Base-by-base conservation (phyloP, 1,139 yeast genomes). In the Zygosaccharomyces sapae region DNA sequence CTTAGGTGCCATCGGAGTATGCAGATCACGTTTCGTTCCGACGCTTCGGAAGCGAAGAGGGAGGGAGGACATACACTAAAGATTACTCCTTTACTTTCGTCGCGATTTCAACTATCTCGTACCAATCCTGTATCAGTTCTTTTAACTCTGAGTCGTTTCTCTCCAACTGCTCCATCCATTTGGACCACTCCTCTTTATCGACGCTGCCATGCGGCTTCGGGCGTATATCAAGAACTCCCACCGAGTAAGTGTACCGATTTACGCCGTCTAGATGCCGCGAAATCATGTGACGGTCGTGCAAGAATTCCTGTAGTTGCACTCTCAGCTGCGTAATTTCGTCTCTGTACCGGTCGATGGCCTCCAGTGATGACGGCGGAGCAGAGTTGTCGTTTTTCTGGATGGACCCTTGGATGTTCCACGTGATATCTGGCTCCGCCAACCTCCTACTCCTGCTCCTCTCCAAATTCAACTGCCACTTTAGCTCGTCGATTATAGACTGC, bases 121-220 rank as follows among this genome's bases (percentile, higher is more conserved):
- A 46, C 58, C 58, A 55, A 46, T 55, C 59, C 38, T 48, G 46
- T 25, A 52, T 46, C 25, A 53, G 53, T 34, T 55, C 59, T 24
- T 43, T 45, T 25, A 55, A 41, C 6, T 46, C 46, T 19, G 16
- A 35, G 16, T 29, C 38, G 37, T 22, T 31, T 18, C 25, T 29
- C 19, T 34, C 34, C 22, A 41, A 16, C 29, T n/a, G 22, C 12
- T 33, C 36, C 39, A 39, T 24, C 35, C 42, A 30, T 13, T 39
- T 12, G 6, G 9, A 8, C 42, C 35, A 37, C 5, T 24, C 40
- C 19, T 12, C 9, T 37, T 24, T 31, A 16, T 37, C 24, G 5
- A 24, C 27, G 9, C 19, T 38, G 39, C 10, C 40, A 30, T 20
- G 22, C 29, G 24, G 33, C 31, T 33, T 38, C 24, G 41, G 47